phyloP scores from a whole-genome alignment of 2,329 filamentous ascomycete genomes.

The Aschersonia sp. region DNA sequence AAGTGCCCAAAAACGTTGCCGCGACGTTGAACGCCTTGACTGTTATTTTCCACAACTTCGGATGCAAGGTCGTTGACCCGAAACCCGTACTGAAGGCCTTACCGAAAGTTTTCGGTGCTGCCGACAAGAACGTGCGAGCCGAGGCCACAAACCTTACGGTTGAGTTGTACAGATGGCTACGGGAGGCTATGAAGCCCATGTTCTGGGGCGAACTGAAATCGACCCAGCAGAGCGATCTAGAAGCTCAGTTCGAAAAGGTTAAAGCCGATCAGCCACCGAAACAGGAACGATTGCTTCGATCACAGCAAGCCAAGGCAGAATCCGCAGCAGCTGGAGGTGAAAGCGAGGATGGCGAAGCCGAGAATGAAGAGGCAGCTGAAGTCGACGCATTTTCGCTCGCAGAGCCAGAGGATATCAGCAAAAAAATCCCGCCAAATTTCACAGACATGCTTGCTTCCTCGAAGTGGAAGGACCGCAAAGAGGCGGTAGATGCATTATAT shows the following conservation, averaged over 20 bases:
- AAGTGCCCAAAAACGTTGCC: slow-evolving; percentile 76
- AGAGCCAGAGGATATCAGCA: slow-evolving; percentile 74
- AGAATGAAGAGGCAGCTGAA: slow-evolving; percentile 37
- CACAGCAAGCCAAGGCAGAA: slow-evolving; percentile 74
- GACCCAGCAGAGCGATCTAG: slow-evolving; percentile 85
- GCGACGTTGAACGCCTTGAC: slow-evolving; percentile 61
- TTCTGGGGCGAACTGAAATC: slow-evolving; percentile 95
- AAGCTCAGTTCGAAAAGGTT: slow-evolving; percentile 85
- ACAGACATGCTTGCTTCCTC: slow-evolving; percentile 72
- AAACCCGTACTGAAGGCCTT: slow-evolving; percentile 80
- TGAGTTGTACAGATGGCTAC: slow-evolving; percentile 91
- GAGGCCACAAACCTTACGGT: slow-evolving; percentile 85
- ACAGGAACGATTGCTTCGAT: slow-evolving; percentile 75
- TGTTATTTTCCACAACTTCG: slow-evolving; percentile 81
- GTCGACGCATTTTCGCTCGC: slow-evolving; percentile 71
- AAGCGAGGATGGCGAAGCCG: slow-evolving; percentile 41
- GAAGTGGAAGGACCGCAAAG: slow-evolving; percentile 98
- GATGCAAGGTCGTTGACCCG: slow-evolving; percentile 85
- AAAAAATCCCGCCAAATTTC: slow-evolving; percentile 71
- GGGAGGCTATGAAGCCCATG: slow-evolving; percentile 94
- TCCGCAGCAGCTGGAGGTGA: slow-evolving; percentile 48
- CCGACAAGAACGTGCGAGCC: slow-evolving; percentile 94
- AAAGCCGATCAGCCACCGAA: slow-evolving; percentile 79
- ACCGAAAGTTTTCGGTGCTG: slow-evolving; percentile 85
- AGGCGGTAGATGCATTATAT: slow-evolving; percentile 73